Evolutionary conservation across 2,329 filamentous ascomycete genomes (phyloP).

Genomic region (Xylariaceae sp.): DNA sequence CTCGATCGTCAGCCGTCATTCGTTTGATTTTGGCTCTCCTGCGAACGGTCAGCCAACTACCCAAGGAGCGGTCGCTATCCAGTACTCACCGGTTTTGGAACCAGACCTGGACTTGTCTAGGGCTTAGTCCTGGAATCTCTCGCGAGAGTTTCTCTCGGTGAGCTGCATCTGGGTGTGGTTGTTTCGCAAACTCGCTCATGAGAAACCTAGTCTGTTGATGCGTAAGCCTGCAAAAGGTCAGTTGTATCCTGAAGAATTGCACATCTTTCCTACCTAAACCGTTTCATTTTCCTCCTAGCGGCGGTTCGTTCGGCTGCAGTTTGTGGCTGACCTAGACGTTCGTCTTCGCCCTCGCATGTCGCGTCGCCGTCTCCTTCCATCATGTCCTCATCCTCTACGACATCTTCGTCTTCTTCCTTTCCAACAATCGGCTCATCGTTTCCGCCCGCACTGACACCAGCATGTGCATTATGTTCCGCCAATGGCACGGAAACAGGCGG

Average conservation of each 20-base stretch:
- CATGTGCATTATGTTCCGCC: constrained; percentile 33
- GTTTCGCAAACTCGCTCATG: constrained; percentile 94
- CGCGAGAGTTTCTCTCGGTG: constrained; percentile 81
- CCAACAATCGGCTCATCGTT: constrained; percentile 37
- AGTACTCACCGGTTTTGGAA: constrained; percentile 88
- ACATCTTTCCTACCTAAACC: constrained; percentile 58
- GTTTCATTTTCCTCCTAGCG: constrained; percentile 63
- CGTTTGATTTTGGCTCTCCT: constrained; percentile 69
- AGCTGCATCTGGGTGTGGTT: constrained; percentile 88
- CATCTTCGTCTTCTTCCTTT: constrained; percentile 49
- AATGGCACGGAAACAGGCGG: constrained; percentile 38
- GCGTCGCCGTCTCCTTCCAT: constrained; percentile 44
- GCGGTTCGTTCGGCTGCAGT: constrained; percentile 44
- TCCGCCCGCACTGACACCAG: constrained; percentile 31
- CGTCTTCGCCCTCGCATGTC: constrained; percentile 47
- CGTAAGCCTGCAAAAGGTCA: constrained; percentile 61
- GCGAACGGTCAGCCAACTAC: constrained; percentile 20
- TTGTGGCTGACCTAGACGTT: constrained; percentile 45
- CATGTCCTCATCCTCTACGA: constrained; percentile 52
- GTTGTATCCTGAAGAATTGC: constrained; percentile 18
- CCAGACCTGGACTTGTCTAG: constrained; percentile 94
- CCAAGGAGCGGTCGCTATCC: constrained; percentile 30
- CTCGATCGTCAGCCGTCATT: constrained; percentile 63
- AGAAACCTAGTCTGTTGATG: constrained; percentile 96
- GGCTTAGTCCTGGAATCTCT: constrained; percentile 87